These are phyloP conservation scores for Cytospora mali DNA, from an alignment of 2,329 filamentous ascomycete genomes.

Conservation along the genomic window DNA sequence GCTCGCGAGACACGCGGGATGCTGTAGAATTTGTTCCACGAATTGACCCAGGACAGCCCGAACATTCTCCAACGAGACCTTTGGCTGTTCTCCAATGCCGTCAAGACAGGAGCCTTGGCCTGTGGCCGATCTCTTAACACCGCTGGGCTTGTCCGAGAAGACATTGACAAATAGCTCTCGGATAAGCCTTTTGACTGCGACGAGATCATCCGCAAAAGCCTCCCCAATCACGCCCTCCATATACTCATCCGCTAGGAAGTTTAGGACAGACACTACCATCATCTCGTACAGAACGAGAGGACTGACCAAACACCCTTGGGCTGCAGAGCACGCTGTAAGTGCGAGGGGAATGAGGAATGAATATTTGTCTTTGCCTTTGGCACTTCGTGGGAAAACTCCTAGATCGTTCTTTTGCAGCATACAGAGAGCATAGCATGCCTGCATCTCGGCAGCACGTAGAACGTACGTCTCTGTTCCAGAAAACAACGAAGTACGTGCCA, in stretches of 20 bases:
- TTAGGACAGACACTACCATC: conserved; percentile 26
- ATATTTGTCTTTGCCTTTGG: neutral
- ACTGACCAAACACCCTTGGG: neutral
- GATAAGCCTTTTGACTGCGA: neutral
- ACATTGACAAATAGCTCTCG: neutral
- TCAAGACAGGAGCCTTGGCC: no score
- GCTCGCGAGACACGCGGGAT: neutral
- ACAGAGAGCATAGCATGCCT: conserved; percentile 1
- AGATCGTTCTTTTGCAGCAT: neutral
- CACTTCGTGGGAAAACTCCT: neutral
- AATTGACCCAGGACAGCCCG: neutral
- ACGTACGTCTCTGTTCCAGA: neutral
- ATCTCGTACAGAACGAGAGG: conserved; percentile 21
- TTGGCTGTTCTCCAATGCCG: no score
- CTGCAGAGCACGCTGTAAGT: conserved; percentile 2
- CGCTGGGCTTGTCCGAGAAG: no score
- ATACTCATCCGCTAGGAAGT: conserved; percentile 28
- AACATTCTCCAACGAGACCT: neutral
- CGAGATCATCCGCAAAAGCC: neutral
- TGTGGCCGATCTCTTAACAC: no score
- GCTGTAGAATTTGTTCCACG: neutral
- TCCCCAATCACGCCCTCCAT: conserved; percentile 12
- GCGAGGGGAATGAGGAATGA: neutral
- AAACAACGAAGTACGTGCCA: neutral
- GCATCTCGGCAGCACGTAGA: neutral